Evolutionary conservation across 2,329 filamentous ascomycete genomes (phyloP).

Genomic region (Trichoderma sp.): DNA sequence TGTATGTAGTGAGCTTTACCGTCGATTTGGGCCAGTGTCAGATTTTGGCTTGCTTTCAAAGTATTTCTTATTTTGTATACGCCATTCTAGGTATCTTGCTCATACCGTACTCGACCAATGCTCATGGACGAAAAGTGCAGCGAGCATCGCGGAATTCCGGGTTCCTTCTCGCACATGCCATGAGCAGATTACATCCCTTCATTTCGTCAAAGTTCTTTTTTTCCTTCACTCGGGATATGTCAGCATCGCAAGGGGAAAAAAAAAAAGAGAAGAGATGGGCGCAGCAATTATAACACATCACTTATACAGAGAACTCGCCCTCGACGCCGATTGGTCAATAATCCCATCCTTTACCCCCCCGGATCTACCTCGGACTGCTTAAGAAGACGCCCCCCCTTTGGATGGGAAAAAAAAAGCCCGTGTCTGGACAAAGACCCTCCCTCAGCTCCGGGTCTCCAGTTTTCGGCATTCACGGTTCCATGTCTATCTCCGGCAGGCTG

Average conservation of each 20-base stretch:
- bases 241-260: neutral
- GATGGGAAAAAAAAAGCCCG: neutral
- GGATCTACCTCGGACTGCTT: neutral
- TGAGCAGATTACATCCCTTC: neutral
- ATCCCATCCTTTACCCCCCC: neutral
- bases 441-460: neutral
- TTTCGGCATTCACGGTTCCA: neutral
- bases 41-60: constrained; percentile 13
- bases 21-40: neutral
- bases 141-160: neutral
- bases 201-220: neutral
- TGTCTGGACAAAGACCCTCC: neutral
- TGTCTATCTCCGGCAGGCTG: neutral
- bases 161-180: no score
- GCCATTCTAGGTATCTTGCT: neutral
- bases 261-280: neutral
- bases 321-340: neutral
- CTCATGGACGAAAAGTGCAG: no score
- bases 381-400: neutral
- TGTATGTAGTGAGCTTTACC: neutral
- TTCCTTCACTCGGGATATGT: neutral
- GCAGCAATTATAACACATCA: constrained; percentile 14
- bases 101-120: neutral
- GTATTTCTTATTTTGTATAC: neutral
- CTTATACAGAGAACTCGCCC: neutral